Evolutionary conservation across 2,329 filamentous ascomycete species (phyloP).

Genomic region (Phialocephala subalpina): DNA sequence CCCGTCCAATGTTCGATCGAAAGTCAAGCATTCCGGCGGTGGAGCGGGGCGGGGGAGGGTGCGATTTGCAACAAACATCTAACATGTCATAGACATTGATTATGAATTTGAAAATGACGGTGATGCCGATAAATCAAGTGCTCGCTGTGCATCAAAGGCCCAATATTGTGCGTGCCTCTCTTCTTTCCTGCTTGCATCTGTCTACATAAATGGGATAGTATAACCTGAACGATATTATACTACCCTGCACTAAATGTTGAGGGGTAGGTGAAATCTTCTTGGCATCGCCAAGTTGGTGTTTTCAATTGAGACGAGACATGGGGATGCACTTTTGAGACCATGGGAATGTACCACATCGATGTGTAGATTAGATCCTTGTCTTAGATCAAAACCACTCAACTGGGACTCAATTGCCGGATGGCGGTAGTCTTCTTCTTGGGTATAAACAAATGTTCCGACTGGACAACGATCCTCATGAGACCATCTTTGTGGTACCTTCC

Average conservation of each 20-base stretch:
- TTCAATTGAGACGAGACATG: not conserved
- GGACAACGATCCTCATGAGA: not conserved
- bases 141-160: too few species aligned
- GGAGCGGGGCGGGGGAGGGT: too few species aligned
- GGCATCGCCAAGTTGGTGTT: not conserved
- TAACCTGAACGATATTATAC: not conserved
- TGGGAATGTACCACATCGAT: not conserved
- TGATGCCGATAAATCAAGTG: too few species aligned
- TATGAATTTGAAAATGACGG: too few species aligned
- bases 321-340: not conserved
- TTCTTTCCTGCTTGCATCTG: too few species aligned
- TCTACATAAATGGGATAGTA: too few species aligned
- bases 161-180: too few species aligned
- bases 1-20: too few species aligned
- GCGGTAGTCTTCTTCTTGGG: not conserved
- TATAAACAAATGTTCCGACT: not conserved
- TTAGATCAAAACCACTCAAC: not conserved
- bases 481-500: not conserved
- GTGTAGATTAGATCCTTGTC: slow-evolving; percentile 7
- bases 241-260: not conserved
- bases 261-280: not conserved
- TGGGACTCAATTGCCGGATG: not conserved
- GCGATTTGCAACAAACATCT: too few species aligned
- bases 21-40: too few species aligned
- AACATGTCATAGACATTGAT: too few species aligned